Conservation (phyloP, 345 rosid genomes). For the Pistacia atlantica region DNA sequence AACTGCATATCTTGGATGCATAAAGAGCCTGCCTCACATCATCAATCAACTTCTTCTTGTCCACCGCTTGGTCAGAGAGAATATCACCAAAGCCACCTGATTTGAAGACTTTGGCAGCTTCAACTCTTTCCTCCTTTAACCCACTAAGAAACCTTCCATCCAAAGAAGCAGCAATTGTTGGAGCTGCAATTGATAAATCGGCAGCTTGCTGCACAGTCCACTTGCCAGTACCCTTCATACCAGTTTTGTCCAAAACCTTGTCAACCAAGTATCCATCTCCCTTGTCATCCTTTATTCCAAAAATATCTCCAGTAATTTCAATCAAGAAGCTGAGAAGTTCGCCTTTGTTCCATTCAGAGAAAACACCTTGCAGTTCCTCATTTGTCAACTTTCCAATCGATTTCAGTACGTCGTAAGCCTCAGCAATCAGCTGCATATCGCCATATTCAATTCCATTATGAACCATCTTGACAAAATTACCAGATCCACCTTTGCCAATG, state of each 20-base stretch:
- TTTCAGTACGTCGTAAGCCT: conserved; percentile 88
- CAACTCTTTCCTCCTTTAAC: conserved; percentile 84
- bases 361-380: conserved; percentile 70
- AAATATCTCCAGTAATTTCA: conserved; percentile 92
- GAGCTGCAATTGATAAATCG: conserved; percentile 90
- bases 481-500: conserved; percentile 88
- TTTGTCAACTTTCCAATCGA: conserved; percentile 87
- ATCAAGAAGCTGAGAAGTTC: conserved; percentile 95
- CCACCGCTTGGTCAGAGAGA: conserved; percentile 59
- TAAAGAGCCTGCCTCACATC: conserved; percentile 93
- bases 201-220: conserved; percentile 99
- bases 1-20: conserved; percentile 93
- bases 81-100: conserved; percentile 73
- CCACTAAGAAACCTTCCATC: conserved; percentile 94
- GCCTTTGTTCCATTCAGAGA: conserved; percentile 90
- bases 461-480: conserved; percentile 95
- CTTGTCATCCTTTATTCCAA: conserved; percentile 80
- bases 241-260: conserved; percentile 93
- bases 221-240: conserved; percentile 98
- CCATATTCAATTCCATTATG: conserved; percentile 97
- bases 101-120: conserved; percentile 85
- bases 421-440: conserved; percentile 94
- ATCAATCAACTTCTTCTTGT: conserved; percentile 77
- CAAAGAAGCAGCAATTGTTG: conserved; percentile 87
- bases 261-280: conserved; percentile 90